phyloP scores from a whole-genome alignment of 2,329 filamentous ascomycete genomes.

The Fusarium brevicatenulatum region DNA sequence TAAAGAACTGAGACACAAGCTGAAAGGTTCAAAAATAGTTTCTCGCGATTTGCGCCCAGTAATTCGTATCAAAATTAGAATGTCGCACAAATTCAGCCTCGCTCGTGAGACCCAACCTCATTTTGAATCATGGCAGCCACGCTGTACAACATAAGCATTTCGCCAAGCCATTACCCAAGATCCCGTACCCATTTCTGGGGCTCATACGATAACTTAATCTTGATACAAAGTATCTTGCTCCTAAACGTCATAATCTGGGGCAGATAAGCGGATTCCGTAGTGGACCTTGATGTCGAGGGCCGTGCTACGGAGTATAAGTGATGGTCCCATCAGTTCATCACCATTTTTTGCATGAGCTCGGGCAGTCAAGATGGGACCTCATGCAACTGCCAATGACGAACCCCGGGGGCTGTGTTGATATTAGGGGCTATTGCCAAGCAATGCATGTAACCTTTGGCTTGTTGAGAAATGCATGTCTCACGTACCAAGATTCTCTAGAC shows the following conservation, averaged over 20 bases:
- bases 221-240: not conserved
- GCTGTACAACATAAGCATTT: not conserved
- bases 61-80: not conserved
- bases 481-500: not conserved
- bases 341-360: not conserved
- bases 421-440: not conserved
- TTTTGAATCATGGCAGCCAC: not conserved
- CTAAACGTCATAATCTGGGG: not conserved
- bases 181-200: not conserved
- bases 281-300: not conserved
- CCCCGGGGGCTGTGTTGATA: not conserved
- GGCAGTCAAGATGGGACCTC: too few relatives aligned
- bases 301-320: not conserved
- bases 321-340: not conserved
- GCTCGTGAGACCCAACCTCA: not conserved
- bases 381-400: not conserved
- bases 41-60: not conserved
- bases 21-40: not conserved
- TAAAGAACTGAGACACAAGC: not conserved
- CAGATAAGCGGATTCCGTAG: not conserved
- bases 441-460: not conserved
- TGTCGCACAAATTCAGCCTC: not conserved
- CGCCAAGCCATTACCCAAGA: not conserved
- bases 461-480: not conserved
- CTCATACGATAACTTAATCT: not conserved